These are phyloP conservation scores for Helotiales sp. DNA, from an alignment of 2,329 filamentous ascomycete genomes.

Conservation along the genomic window DNA sequence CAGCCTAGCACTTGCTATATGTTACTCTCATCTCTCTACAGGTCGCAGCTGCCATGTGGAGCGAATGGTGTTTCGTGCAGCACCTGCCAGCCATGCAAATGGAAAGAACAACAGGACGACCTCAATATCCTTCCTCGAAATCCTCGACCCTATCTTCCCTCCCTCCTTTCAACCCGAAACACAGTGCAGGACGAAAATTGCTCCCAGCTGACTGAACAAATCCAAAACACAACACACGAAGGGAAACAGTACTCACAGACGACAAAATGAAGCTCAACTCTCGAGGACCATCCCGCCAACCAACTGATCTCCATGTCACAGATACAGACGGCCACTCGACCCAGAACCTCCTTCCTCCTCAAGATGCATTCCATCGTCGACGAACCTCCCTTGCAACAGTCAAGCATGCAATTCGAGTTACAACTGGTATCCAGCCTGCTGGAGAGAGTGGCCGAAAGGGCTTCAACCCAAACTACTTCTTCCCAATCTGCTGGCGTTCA, in stretches of 20 bases:
- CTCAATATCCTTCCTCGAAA: not conserved
- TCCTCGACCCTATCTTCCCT: not conserved
- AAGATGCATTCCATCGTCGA: slow-evolving; percentile 17
- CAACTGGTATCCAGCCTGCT: slow-evolving; percentile 42
- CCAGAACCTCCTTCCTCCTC: not conserved
- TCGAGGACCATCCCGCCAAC: not conserved
- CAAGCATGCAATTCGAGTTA: slow-evolving; percentile 33
- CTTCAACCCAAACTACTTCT: slow-evolving; percentile 62
- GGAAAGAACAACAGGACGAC: not conserved
- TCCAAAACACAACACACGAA: not conserved
- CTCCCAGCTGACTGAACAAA: too few relatives aligned
- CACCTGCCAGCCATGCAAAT: not conserved
- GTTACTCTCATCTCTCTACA: not conserved
- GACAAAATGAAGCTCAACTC: not conserved
- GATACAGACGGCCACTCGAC: not conserved
- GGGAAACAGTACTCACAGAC: not conserved
- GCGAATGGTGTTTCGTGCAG: not conserved
- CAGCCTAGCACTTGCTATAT: not conserved
- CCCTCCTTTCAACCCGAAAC: too few relatives aligned
- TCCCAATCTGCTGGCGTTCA: slow-evolving; percentile 63
- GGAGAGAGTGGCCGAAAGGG: slow-evolving; percentile 71
- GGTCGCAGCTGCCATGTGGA: not conserved
- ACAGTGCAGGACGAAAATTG: too few relatives aligned
- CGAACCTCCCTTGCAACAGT: too few relatives aligned
- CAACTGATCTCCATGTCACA: too few relatives aligned